Evolutionary conservation across 129 eudicot genomes (phyloP).

Genomic region (Ambrosia trifida): DNA sequence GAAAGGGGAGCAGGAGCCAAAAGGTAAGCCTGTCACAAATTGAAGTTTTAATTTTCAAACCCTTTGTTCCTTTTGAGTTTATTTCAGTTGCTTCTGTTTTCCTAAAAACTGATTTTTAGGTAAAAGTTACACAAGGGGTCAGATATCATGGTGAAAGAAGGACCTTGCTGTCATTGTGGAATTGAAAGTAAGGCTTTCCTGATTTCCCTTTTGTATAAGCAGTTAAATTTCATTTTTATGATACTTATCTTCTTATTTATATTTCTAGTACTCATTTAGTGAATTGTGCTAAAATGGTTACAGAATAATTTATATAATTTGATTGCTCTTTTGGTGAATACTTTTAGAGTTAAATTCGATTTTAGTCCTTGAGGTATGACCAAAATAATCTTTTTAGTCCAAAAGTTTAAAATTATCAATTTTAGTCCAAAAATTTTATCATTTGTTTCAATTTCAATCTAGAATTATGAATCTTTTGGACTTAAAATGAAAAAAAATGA

Average conservation of each 20-base stretch:
- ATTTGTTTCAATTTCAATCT: too few relatives aligned
- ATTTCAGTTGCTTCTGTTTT: conserved; percentile 3
- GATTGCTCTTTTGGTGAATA: too few relatives aligned
- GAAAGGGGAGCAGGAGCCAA: conserved; percentile 27
- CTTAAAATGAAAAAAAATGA: too few relatives aligned
- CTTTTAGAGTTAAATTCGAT: too few relatives aligned
- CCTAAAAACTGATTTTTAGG: not conserved
- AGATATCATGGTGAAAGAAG: conserved; percentile 36
- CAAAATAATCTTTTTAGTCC: too few relatives aligned
- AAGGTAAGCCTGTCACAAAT: conserved; percentile 27
- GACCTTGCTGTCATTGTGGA: conserved; percentile 47
- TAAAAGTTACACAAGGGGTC: conserved; percentile 19
- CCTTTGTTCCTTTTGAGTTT: conserved; percentile 5
- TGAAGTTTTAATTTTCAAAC: not conserved
- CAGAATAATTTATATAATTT: too few relatives aligned
- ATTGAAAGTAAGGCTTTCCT: conserved; percentile 33
- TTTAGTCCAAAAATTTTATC: too few relatives aligned
- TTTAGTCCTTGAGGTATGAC: too few relatives aligned
- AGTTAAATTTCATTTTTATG: not conserved
- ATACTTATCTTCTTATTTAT: conserved; percentile 5
- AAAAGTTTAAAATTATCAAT: too few relatives aligned
- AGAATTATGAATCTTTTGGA: too few relatives aligned
- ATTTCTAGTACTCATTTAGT: conserved; percentile 3
- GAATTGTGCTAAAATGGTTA: not conserved
- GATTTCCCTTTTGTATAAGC: conserved; percentile 4